A percentile compares a stretch with the other conserved stretches of the same genome.
Conservation (phyloP, 108 stramenopile species). For the Fragilariopsis cylindrus region DNA sequence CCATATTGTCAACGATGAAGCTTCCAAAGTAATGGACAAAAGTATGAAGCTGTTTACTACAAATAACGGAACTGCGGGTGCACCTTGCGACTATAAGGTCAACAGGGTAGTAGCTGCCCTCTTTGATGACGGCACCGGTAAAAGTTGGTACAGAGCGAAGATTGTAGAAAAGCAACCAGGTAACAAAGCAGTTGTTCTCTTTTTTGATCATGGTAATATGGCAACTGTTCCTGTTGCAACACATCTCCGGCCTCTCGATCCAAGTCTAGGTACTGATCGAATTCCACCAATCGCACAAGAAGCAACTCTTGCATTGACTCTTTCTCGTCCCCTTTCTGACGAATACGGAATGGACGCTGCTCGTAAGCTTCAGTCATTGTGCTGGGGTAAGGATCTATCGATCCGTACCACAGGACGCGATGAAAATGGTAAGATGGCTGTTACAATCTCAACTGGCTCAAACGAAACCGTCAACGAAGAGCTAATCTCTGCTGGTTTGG, state of each 20-base stretch:
- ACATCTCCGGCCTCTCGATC: constrained; percentile 88
- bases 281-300: constrained; percentile 87
- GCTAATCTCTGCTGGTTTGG: constrained; percentile 72
- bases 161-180: constrained; percentile 63
- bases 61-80: constrained; percentile 75
- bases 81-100: constrained; percentile 79
- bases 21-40: constrained; percentile 75
- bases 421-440: constrained; percentile 61
- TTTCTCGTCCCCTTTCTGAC: constrained; percentile 65
- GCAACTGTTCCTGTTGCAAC: constrained; percentile 71
- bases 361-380: constrained; percentile 65
- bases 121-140: constrained; percentile 93
- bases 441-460: constrained; percentile 53
- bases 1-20: constrained; percentile 74
- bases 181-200: constrained; percentile 71
- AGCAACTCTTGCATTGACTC: constrained; percentile 73
- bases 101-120: constrained; percentile 91
- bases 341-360: constrained; percentile 91
- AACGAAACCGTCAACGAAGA: constrained; percentile 74
- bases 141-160: constrained; percentile 96
- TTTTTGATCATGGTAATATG: constrained; percentile 97
- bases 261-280: constrained; percentile 63
- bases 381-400: constrained; percentile 83
- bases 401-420: constrained; percentile 61
- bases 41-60: constrained; percentile 89